Percentiles rank a stretch among this genome's conserved stretches.
Conservation (phyloP, 805 yeast genomes). For the Lipomyces spencermartinsiae region DNA sequence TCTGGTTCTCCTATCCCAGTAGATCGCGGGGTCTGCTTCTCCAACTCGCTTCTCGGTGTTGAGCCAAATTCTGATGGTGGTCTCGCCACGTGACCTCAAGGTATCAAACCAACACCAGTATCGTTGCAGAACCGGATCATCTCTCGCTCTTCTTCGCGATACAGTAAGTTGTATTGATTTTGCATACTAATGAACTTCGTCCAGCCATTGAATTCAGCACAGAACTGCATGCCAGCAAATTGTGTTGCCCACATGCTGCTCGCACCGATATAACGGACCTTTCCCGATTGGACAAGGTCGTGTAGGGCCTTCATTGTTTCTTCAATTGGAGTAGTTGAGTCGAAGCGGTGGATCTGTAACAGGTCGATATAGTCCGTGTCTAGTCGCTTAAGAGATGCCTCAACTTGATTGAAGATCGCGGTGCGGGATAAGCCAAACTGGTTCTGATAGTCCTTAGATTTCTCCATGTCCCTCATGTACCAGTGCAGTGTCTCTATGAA, state of each 20-base stretch:
- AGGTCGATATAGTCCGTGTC: slow-evolving; percentile 57
- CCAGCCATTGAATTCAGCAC: slow-evolving; percentile 64
- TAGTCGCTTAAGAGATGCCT: slow-evolving; percentile 48
- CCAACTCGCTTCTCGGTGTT: too few relatives aligned
- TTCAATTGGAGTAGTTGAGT: slow-evolving; percentile 53
- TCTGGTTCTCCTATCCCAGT: too few relatives aligned
- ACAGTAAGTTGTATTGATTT: slow-evolving; percentile 58
- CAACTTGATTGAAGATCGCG: slow-evolving; percentile 54
- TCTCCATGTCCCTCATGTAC: slow-evolving; percentile 41
- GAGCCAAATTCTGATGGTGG: slow-evolving; percentile 43
- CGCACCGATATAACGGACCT: slow-evolving; percentile 64
- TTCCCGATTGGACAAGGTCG: slow-evolving; percentile 56
- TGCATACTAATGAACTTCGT: slow-evolving; percentile 65
- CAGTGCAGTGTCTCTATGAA: neutral
- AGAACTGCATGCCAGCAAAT: slow-evolving; percentile 57
- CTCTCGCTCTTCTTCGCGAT: slow-evolving; percentile 68
- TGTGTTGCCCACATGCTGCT: slow-evolving; percentile 63
- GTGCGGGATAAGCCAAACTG: slow-evolving; percentile 38
- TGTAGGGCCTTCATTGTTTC: slow-evolving; percentile 64
- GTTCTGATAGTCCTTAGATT: slow-evolving; percentile 43
- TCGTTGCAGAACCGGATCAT: slow-evolving; percentile 59
- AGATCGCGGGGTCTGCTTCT: too few relatives aligned
- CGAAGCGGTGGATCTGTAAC: slow-evolving; percentile 63
- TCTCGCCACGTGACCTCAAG: slow-evolving; percentile 62
- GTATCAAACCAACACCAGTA: slow-evolving; percentile 60